Conservation (phyloP, 2,329 filamentous ascomycete genomes). For the Penicillium sp. region DNA sequence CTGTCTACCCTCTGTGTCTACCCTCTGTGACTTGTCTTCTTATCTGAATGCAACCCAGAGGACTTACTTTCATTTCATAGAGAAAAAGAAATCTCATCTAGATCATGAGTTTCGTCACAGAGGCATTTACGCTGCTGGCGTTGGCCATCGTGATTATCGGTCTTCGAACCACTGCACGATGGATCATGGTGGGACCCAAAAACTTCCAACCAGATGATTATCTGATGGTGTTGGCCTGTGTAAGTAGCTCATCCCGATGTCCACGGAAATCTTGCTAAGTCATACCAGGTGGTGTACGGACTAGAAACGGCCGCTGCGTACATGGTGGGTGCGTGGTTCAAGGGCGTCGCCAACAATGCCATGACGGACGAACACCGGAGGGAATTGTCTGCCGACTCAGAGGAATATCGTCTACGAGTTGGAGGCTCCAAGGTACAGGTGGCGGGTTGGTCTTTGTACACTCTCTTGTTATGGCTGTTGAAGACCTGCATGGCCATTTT, state of each 20-base stretch:
- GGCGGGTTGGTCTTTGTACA: slow-evolving; percentile 52
- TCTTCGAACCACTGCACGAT: slow-evolving; percentile 49
- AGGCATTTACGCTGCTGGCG: slow-evolving; percentile 49
- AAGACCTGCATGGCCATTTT: slow-evolving; percentile 55
- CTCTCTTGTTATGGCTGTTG: slow-evolving; percentile 49
- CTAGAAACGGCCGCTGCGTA: slow-evolving; percentile 49
- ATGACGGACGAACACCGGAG: slow-evolving; percentile 51
- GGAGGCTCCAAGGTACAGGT: slow-evolving; percentile 52
- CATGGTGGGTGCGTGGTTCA: slow-evolving; percentile 45
- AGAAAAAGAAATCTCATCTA: neutral
- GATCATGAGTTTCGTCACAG: slow-evolving; percentile 37
- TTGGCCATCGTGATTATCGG: slow-evolving; percentile 49
- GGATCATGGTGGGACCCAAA: slow-evolving; percentile 45
- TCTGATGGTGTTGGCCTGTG: slow-evolving; percentile 52
- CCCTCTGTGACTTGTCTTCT: slow-evolving; percentile 3
- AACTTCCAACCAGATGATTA: slow-evolving; percentile 57
- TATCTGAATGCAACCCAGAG: slow-evolving; percentile 14
- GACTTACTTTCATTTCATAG: neutral
- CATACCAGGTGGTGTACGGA: slow-evolving; percentile 46
- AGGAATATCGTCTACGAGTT: slow-evolving; percentile 48
- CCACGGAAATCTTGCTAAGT: neutral
- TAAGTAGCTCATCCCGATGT: slow-evolving; percentile 29
- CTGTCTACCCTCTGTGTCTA: neutral
- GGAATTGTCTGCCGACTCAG: slow-evolving; percentile 41
- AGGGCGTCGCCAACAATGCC: slow-evolving; percentile 53